A percentile compares a stretch with the other conserved stretches of the same genome.
Evolutionary conservation across 2,329 filamentous ascomycete genomes (phyloP).

Genomic region (Neoascochyta sp.): DNA sequence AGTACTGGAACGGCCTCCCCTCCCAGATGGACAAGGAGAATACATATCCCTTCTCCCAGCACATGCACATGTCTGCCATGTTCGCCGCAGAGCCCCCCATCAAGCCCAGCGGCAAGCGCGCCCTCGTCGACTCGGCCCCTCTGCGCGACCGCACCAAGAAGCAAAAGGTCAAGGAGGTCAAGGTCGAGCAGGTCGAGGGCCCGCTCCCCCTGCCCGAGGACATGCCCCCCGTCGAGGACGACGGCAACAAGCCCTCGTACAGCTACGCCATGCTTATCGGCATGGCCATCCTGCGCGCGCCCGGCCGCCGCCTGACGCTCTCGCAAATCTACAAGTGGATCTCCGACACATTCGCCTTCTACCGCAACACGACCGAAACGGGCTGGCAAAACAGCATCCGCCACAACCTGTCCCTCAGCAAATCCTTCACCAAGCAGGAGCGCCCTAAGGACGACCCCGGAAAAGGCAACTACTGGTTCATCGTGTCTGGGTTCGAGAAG

Average conservation of each 20-base stretch:
- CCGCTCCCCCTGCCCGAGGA: slow-evolving; percentile 67
- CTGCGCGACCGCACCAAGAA: slow-evolving; percentile 73
- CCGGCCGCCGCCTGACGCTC: slow-evolving; percentile 77
- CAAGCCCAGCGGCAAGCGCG: slow-evolving; percentile 50
- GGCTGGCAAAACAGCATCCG: slow-evolving; percentile 99
- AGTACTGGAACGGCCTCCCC: slow-evolving; percentile 50
- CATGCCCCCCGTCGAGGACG: slow-evolving; percentile 79
- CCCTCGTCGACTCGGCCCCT: slow-evolving; percentile 68
- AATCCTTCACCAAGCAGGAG: slow-evolving; percentile 93
- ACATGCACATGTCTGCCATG: slow-evolving; percentile 32
- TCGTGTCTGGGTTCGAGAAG: slow-evolving; percentile 82
- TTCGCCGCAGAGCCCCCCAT: slow-evolving; percentile 24
- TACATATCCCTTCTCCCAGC: slow-evolving; percentile 37
- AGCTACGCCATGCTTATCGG: slow-evolving; percentile 95
- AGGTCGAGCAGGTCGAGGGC: slow-evolving; percentile 37
- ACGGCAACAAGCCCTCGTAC: slow-evolving; percentile 82
- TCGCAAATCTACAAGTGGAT: slow-evolving; percentile 99
- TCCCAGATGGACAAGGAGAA: slow-evolving; percentile 51
- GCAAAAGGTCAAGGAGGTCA: slow-evolving; percentile 56
- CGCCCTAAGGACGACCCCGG: slow-evolving; percentile 95
- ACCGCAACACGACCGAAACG: slow-evolving; percentile 69
- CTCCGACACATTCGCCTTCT: slow-evolving; percentile 88
- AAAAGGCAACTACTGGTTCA: slow-evolving; percentile 96
- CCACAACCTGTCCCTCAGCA: slow-evolving; percentile 95
- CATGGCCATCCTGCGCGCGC: slow-evolving; percentile 90